Evolutionary conservation across 2,329 filamentous ascomycete species (phyloP), one percentile per base, ranked within the genome.

Genomic region (Zarea fungicola): DNA sequence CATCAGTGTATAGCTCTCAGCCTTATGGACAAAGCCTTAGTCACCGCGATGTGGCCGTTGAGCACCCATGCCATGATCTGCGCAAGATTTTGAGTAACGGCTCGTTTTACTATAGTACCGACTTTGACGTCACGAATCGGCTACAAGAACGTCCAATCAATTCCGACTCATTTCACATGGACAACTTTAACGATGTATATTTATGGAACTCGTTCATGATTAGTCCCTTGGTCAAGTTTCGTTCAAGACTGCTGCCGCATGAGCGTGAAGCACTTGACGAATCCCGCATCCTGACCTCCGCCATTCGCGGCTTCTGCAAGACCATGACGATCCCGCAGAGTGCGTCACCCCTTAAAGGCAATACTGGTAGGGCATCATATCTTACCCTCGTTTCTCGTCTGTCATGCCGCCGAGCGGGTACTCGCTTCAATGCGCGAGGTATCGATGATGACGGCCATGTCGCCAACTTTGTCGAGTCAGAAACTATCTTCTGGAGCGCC

Each of bases 201-300:
- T 71, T 99, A 16, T 99, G 93, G 93, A 99, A 99, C 63, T 95
- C 89, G 4, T 96, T 95, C 69, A 96, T 99, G 90, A 96, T 99
- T 59, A 85, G 87, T 55, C 91, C 93, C 5, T 75, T 99, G 47
- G 84, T 96, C 25, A 81, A 90, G 64, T 97, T 99, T 64, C 84
- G 93, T 36, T 90, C 86, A 25, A 81, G 88, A 16, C 76, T 99
- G 40, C 79, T 89, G 52, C 78, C 81, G 6, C 77, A 80, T 47
- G 89, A 96, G 58, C 85, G 85, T 56, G 77, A 81, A 52, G 83
- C 83, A 5, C 76, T 99, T n/a, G 93, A 99, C 70, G 75, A 78
- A 3, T 96, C 90, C 18, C 81, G 87, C 34, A 90, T 97, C 47
- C 71, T 99, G 51, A 99, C 91, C 0, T 96, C 89, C 57, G 92